Conservation (phyloP, 768 basidiomycete genomes). For the Pleurotus sapidus region DNA sequence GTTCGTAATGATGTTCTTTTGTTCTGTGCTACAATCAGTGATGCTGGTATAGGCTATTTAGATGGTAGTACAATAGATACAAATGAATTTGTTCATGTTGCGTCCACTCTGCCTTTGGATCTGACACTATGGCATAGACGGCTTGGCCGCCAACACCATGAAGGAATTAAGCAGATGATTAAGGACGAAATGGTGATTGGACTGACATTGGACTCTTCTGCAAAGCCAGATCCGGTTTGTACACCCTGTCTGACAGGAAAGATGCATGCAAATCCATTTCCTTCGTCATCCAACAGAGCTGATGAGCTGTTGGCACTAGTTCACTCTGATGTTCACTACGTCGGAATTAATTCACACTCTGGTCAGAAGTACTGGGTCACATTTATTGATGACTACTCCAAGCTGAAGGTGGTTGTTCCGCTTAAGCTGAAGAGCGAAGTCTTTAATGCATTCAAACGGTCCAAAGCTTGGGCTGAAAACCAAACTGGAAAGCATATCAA, state of each 20-base stretch:
- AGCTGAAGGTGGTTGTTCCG: background rate
- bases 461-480: slow-evolving; percentile 22
- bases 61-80: no score
- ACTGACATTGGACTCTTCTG: no score
- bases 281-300: slow-evolving; percentile 9
- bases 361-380: background rate
- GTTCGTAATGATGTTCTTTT: no score
- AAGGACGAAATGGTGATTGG: no score
- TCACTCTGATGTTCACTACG: slow-evolving; percentile 14
- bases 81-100: no score
- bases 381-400: no score
- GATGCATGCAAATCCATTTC: slow-evolving; percentile 18
- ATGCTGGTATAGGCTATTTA: background rate
- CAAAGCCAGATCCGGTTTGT: background rate
- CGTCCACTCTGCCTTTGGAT: slow-evolving; percentile 19
- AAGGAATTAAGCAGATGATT: slow-evolving; percentile 10
- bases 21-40: background rate
- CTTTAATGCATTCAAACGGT: slow-evolving; percentile 17
- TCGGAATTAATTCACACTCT: background rate
- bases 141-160: slow-evolving; percentile 23
- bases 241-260: slow-evolving; percentile 14
- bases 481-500: no score
- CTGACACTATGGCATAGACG: slow-evolving; percentile 25
- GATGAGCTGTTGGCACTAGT: slow-evolving; percentile 13
- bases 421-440: slow-evolving; percentile 19